Evolutionary conservation across 768 basidiomycete genomes (phyloP).

Genomic region (Podaxis carcinomalis): DNA sequence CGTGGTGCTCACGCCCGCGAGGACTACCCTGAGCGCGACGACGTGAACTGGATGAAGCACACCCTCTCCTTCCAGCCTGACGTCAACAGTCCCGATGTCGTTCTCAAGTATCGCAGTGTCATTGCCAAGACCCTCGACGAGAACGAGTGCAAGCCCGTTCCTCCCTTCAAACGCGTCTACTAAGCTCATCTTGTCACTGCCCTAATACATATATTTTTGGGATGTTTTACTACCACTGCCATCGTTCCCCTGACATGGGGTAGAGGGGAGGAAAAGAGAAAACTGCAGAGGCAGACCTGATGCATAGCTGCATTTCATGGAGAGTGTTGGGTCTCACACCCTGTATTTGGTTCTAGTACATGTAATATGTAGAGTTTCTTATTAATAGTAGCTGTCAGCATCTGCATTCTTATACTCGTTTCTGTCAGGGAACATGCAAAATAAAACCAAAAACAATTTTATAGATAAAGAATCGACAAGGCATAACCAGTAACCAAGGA

Average conservation of each 20-base stretch:
- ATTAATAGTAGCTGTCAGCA: not conserved
- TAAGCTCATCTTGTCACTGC: conserved; percentile 28
- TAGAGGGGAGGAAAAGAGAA: not conserved
- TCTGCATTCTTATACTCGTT: not conserved
- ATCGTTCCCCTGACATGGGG: not conserved
- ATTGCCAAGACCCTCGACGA: conserved; percentile 88
- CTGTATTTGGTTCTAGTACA: no score
- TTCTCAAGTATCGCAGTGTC: conserved; percentile 85
- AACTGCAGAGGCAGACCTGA: not conserved
- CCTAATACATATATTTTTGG: not conserved
- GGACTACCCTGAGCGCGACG: conserved; percentile 98
- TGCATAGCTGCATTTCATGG: not conserved
- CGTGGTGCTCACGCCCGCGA: conserved; percentile 99
- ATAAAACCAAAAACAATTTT: not conserved
- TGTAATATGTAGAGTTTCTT: not conserved
- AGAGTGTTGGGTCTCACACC: not conserved
- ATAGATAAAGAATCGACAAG: not conserved
- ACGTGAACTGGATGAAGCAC: conserved; percentile 92
- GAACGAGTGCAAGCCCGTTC: conserved; percentile 94
- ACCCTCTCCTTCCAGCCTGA: conserved; percentile 92
- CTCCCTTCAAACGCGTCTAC: conserved; percentile 97
- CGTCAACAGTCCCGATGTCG: conserved; percentile 71
- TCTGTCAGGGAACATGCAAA: not conserved
- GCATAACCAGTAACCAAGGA: not conserved
- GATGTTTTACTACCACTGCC: not conserved